Base-by-base conservation (phyloP, 108 stramenopile species). In the Cyclotella kingstonii region DNA sequence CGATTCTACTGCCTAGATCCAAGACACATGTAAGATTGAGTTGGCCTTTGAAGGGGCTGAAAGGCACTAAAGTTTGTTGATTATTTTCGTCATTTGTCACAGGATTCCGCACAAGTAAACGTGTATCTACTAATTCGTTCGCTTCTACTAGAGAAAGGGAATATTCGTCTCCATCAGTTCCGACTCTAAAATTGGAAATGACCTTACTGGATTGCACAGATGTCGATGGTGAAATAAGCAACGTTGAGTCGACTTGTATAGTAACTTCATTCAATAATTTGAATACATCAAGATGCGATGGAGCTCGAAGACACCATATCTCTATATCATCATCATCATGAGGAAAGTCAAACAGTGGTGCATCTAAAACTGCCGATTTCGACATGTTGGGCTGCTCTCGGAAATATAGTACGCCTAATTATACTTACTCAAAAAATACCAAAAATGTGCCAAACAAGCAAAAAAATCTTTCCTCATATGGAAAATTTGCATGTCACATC, bases 301-400 rank as follows among this genome's bases (percentile, higher is more conserved):
- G 90, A 7, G 86, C 55, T 31, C 86, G 83, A 36, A 91, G 62
- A 1, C 80, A 73, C 83, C 85, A 91, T 46, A 88, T 40, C 68
- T 91, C 87, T 26, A 65, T 50, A 46, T 81, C 55, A 63, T 41
- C 44, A 54, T 57, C 47, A 35, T 60, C 59, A n/a, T 58, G 2
- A 18, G 54, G 48, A 12, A 36, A 21, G 6, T 55, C 44, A 36
- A 36, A n/a, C n/a, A n/a, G n/a, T n/a, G n/a, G n/a, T n/a, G n/a
- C n/a, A n/a, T n/a, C n/a, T n/a, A n/a, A n/a, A n/a, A n/a, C n/a
- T n/a, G n/a, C n/a, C n/a, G n/a, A n/a, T n/a, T n/a, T n/a, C n/a
- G n/a, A n/a, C n/a, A n/a, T n/a, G n/a, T n/a, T n/a, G n/a, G n/a
- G n/a, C n/a, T n/a, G n/a, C n/a, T n/a, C n/a, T n/a, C n/a, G n/a